Evolutionary conservation across 192 early-diverging fungal genomes (phyloP), one percentile per base, ranked within the genome.

Genomic region (Coemansia sp.): DNA sequence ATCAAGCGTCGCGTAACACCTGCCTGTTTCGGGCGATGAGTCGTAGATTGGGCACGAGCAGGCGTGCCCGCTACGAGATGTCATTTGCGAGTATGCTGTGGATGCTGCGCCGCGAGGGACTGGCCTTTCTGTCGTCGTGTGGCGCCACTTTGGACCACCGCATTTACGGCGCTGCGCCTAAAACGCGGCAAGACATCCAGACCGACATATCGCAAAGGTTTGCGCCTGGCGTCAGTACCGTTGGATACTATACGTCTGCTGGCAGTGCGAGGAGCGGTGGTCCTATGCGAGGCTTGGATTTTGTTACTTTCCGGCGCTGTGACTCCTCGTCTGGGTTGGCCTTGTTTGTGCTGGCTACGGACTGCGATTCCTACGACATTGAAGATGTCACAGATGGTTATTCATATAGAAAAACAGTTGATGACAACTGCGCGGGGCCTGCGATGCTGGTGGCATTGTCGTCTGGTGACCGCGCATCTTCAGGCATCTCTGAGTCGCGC

Each of bases 61-160:
- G 3, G 35, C 56, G 36, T 4, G 56, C 19, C 3, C 19, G 56
- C 8, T 58, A 58, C 35, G 56, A 58, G 10, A 58, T 58, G 56
- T 32, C 56, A 6, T 58, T 22, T 38, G 56, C 56, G n/a, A 37
- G 56, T 14, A 8, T 58, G 1, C 19, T 58, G 19, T 58, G 56
- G 56, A 58, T 58, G 56, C 36, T 58, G 56, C 56, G 56, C 8
- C 56, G 36, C 8, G 32, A 58, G 35, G 32, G 31, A 8, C 32
- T 35, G 32, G 19, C n/a, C 19, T 58, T 58, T 24, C 17, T 32
- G 29, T 7, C 35, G 19, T 20, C 32, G 9, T 7, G 32, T 2
- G 35, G 36, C 1, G 6, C 56, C 1, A 25, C 47, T 32, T 9
- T 9, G n/a, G 56, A 11, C 56, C 32, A 24, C 9, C 56, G 56